Percentiles rank a stretch among this genome's conserved stretches.
These are phyloP conservation scores for Neopestalotiopsis clavispora DNA, from an alignment of 2,329 filamentous ascomycete species.

Conservation along the genomic window DNA sequence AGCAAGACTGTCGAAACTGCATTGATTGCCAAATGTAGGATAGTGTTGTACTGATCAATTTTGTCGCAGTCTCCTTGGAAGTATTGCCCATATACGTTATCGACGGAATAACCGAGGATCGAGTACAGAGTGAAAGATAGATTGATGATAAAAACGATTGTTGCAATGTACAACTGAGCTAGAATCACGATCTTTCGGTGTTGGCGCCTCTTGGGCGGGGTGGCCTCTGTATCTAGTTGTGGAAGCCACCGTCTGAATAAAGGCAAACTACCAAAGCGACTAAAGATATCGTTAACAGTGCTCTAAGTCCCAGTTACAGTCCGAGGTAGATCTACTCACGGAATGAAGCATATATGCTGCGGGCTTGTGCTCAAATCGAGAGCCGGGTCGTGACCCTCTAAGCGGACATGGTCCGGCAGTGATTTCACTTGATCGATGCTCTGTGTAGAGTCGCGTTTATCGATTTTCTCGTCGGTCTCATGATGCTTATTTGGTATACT, in stretches of 20 bases:
- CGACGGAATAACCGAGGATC: neutral
- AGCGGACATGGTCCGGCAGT: neutral
- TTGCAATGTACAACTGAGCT: neutral
- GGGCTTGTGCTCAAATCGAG: neutral
- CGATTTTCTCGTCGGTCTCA: neutral
- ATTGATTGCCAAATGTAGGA: neutral
- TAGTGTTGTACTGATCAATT: neutral
- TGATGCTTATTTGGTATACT: neutral
- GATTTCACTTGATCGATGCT: neutral
- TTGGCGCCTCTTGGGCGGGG: neutral
- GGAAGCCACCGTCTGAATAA: neutral
- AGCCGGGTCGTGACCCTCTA: neutral
- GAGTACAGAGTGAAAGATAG: neutral
- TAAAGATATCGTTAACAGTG: neutral
- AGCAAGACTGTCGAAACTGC: neutral
- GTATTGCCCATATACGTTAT: neutral
- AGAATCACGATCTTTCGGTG: neutral
- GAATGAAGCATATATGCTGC: neutral
- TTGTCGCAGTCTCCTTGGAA: neutral
- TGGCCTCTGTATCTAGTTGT: neutral
- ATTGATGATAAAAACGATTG: neutral
- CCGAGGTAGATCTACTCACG: neutral
- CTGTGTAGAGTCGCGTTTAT: neutral
- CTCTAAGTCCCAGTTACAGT: neutral
- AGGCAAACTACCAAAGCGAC: neutral